Evolutionary conservation across 441 rosid genomes (phyloP).

Genomic region (Gossypium schwendimanii): DNA sequence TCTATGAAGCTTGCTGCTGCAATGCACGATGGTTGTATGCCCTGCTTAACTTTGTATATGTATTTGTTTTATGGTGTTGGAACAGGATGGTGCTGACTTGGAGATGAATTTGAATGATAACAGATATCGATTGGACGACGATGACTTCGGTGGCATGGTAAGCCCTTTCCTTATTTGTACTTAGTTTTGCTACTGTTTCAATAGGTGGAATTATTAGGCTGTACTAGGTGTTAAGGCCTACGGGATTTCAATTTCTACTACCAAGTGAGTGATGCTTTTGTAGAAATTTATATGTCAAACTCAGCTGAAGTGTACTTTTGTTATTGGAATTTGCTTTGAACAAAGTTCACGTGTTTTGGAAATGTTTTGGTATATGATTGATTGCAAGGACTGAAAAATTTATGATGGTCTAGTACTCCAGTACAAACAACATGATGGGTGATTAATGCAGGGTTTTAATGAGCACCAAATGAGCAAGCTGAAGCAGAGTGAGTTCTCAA

Average conservation of each 20-base stretch:
- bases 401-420: background rate
- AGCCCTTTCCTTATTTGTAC: background rate
- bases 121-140: slow-evolving; percentile 51
- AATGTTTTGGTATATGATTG: background rate
- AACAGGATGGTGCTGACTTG: slow-evolving; percentile 72
- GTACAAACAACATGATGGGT: background rate
- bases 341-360: background rate
- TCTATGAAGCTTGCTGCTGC: background rate
- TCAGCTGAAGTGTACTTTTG: background rate
- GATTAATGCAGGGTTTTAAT: slow-evolving; percentile 48
- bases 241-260: background rate
- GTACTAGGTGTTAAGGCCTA: background rate
- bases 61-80: slow-evolving; percentile 41
- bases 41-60: background rate
- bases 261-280: background rate
- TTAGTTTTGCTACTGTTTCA: background rate
- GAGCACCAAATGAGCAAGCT: slow-evolving; percentile 71
- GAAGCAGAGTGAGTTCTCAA: slow-evolving; percentile 59
- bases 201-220: background rate
- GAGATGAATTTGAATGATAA: slow-evolving; percentile 73
- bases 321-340: background rate
- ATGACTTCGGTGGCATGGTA: slow-evolving; percentile 64
- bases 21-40: background rate
- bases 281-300: background rate
- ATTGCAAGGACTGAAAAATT: background rate